A percentile compares a stretch with the other conserved stretches of the same genome.
Conservation (phyloP, 2,329 filamentous ascomycete species). For the Fusarium clavum region DNA sequence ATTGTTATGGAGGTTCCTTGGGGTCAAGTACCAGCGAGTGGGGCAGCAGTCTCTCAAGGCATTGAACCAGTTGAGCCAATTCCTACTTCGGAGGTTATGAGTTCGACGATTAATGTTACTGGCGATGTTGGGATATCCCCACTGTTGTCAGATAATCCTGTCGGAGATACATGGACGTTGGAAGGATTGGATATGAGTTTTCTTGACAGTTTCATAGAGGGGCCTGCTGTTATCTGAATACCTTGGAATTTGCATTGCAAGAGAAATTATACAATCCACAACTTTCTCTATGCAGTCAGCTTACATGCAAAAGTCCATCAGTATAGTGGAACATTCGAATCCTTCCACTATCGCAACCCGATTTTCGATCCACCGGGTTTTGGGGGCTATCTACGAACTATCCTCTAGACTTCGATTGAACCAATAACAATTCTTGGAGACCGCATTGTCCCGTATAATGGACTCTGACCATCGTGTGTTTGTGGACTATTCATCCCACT, state of each 20-base stretch:
- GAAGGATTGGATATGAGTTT: constrained; percentile 20
- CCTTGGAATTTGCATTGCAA: too few species aligned
- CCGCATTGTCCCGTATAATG: too few species aligned
- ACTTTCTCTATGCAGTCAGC: not conserved
- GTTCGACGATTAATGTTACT: rapidly evolving
- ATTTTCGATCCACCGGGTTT: not conserved
- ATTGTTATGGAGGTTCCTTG: not conserved
- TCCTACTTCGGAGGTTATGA: rapidly evolving
- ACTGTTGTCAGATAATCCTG: not conserved
- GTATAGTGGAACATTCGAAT: not conserved
- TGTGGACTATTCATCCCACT: not conserved
- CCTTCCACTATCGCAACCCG: not conserved
- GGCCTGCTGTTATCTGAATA: not conserved
- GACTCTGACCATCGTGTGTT: rapidly evolving
- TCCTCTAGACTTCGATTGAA: not conserved
- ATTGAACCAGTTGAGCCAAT: rapidly evolving
- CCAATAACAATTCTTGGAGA: not conserved
- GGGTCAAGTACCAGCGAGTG: not conserved
- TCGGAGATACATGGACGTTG: constrained; percentile 1
- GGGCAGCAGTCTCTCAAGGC: not conserved
- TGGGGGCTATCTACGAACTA: not conserved
- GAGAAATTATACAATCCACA: too few species aligned
- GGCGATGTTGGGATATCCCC: not conserved
- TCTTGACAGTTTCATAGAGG: constrained; percentile 13
- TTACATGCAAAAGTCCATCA: not conserved